Evolutionary conservation across 768 basidiomycete genomes (phyloP), one percentile per base, ranked within the genome.

Genomic region (Epithele typhae): DNA sequence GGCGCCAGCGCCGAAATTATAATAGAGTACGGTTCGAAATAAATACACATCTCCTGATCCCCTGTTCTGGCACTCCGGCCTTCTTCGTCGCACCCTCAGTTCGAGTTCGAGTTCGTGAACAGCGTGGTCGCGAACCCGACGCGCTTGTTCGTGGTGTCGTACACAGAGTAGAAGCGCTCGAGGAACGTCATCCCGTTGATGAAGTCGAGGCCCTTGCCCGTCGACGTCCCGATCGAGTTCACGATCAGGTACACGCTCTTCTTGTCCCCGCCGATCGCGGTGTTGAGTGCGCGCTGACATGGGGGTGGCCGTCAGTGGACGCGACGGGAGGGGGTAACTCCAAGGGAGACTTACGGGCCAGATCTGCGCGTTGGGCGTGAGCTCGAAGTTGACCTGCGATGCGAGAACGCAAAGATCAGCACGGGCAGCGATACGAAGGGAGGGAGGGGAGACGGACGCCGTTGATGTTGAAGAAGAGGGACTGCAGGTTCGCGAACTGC

Each of bases 141-240:
- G 15, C 68, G 76, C 40, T 60, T 64, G 66, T 79, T 77, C 36
- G 70, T 61, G 37, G 81, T 79, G 58, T 86, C 83, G 57, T 66
- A 84, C 30, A 82, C 81, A 24, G 76, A 69, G 66, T 84, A 84
- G 73, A 79, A 84, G 14, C 83, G 78, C 63, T 78, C 71, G 22
- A 81, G 66, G 71, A 78, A 81, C 4, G 63, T 55, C 56, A 67
- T 69, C 15, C 79, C 77, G 60, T 78, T 72, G 60, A 82, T 69
- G 51, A 81, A 79, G 64, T 78, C 76, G 15, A 81, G 60, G 12
- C 77, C 79, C 49, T 68, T 17, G 38, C 74, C 77, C 9, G 66
- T 58, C 24, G 54, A 52, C 1, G 64, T 52, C 24, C 77, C 78
- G 30, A 74, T 51, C 58, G 59, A 54, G n/a, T 41, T 45, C 41